These are phyloP conservation scores for Pelargonium fulgidum DNA, from an alignment of 441 rosid species.

Conservation along the genomic window DNA sequence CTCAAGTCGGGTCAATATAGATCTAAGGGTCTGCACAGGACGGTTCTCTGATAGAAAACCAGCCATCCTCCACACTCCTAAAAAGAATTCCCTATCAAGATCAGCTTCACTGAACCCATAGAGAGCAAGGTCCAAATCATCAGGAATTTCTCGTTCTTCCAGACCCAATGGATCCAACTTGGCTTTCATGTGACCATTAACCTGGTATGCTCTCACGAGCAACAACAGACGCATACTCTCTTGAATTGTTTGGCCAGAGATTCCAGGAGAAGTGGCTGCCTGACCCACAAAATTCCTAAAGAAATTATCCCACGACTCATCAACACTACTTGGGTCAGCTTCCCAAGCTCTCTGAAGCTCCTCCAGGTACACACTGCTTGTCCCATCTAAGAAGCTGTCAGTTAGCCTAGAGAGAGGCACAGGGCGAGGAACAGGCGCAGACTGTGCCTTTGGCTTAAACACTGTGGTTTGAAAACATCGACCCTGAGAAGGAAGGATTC, in stretches of 20 bases:
- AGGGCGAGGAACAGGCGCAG: slow-evolving; percentile 22
- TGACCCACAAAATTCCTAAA: slow-evolving; percentile 28
- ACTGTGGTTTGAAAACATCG: slow-evolving; percentile 18
- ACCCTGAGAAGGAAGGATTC: slow-evolving; percentile 13
- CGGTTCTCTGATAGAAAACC: slow-evolving; percentile 26
- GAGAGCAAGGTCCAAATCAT: slow-evolving; percentile 24
- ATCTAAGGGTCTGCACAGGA: slow-evolving; percentile 22
- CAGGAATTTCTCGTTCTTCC: slow-evolving; percentile 18
- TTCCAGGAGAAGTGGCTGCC: slow-evolving; percentile 22
- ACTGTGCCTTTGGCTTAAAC: slow-evolving; percentile 19
- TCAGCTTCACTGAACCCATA: slow-evolving; percentile 26
- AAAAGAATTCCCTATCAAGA: slow-evolving; percentile 25
- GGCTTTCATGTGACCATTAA: slow-evolving; percentile 27
- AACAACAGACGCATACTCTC: slow-evolving; percentile 26
- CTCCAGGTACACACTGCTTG: slow-evolving; percentile 91
- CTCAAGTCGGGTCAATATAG: slow-evolving; percentile 23
- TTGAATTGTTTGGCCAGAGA: slow-evolving; percentile 27
- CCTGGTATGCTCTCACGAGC: slow-evolving; percentile 27
- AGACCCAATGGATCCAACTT: slow-evolving; percentile 24
- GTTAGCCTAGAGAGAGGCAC: slow-evolving; percentile 62
- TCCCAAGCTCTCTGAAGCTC: slow-evolving; percentile 97
- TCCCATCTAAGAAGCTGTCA: slow-evolving; percentile 86
- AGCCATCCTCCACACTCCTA: too few relatives aligned
- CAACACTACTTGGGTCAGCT: slow-evolving; percentile 80
- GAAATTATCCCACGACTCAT: slow-evolving; percentile 72